Conservation (phyloP, 352 stramenopile genomes). For the Pythium utonaiense region DNA sequence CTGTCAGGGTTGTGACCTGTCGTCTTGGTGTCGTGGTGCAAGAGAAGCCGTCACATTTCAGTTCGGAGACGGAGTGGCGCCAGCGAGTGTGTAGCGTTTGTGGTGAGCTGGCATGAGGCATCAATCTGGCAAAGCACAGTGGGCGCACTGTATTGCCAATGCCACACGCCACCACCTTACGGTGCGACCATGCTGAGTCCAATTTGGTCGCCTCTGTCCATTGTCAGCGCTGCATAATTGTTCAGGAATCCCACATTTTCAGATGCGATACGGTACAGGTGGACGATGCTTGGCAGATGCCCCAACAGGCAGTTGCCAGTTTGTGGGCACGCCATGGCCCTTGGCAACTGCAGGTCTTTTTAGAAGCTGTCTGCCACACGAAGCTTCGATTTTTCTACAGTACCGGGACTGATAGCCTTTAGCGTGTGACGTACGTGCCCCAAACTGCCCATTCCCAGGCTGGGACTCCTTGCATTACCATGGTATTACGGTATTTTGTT, state of each 20-base stretch:
- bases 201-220: not conserved
- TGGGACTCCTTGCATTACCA: too few relatives aligned
- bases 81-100: slow-evolving; percentile 5
- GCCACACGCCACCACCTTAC: too few relatives aligned
- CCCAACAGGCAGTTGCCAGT: not conserved
- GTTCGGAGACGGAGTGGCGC: not conserved
- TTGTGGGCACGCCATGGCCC: not conserved
- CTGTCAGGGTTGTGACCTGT: slow-evolving; percentile 11
- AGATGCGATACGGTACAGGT: too few relatives aligned
- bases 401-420: not conserved
- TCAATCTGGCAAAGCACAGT: too few relatives aligned
- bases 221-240: not conserved
- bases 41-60: not conserved
- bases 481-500: too few relatives aligned
- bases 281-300: not conserved
- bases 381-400: slow-evolving; percentile 2
- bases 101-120: not conserved
- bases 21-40: not conserved
- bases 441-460: not conserved
- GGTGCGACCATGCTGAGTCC: not conserved
- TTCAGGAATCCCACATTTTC: too few relatives aligned
- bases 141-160: too few relatives aligned
- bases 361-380: not conserved
- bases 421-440: not conserved
- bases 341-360: not conserved